These are phyloP conservation scores for Chlorella variabilis DNA, from an alignment of 163 green algal genomes.

Conservation along the genomic window DNA sequence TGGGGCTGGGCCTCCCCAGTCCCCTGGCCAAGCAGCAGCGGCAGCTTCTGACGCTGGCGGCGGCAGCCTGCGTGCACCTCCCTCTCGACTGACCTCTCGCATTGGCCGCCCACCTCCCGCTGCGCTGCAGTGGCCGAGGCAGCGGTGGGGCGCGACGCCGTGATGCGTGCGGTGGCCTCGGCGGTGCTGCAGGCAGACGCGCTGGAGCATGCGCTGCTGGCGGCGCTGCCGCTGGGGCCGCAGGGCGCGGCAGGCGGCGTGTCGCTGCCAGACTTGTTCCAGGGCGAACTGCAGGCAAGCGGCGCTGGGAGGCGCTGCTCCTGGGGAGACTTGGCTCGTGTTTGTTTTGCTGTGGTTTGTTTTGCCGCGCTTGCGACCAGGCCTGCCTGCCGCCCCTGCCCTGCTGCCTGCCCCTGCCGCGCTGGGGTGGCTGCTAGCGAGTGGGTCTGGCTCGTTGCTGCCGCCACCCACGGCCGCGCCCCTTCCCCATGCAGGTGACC, in stretches of 20 bases:
- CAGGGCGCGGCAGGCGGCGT: conserved; percentile 86
- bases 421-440: too few species aligned
- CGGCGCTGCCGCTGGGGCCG: conserved; percentile 85
- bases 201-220: conserved; percentile 82
- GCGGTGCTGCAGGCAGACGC: conserved; percentile 86
- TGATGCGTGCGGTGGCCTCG: conserved; percentile 91
- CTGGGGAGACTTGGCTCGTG: not conserved
- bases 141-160: conserved; percentile 89
- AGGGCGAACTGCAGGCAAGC: conserved; percentile 79
- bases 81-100: too few species aligned
- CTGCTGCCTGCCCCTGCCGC: not conserved
- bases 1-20: too few species aligned
- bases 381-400: too few species aligned
- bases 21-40: too few species aligned
- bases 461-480: too few species aligned
- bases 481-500: conserved; percentile 62
- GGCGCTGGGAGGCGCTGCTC: not conserved
- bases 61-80: too few species aligned
- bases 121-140: conserved; percentile 81
- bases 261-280: conserved; percentile 87
- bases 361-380: too few species aligned
- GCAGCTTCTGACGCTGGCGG: too few species aligned
- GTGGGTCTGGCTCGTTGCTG: too few species aligned
- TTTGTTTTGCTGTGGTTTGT: not conserved
- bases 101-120: too few species aligned